Base-by-base conservation (phyloP, 2,329 filamentous ascomycete species). In the Diaporthe sp. region DNA sequence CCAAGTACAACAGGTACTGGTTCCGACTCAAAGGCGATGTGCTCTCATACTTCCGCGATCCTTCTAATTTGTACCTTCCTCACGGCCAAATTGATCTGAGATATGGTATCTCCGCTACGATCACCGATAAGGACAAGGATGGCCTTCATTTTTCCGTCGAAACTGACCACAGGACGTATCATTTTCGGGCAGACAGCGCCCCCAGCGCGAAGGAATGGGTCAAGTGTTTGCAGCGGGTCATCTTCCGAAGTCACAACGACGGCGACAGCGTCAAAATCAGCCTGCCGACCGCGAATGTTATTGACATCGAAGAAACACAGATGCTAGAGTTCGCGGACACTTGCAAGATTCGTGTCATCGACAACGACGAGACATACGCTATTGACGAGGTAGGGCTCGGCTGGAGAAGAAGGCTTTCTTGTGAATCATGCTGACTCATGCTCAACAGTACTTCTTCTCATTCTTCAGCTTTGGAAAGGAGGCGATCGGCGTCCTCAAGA, bases 211-310 rank as follows among this genome's bases (percentile, higher is more conserved):
- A 95, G 83, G 97, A 98, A 86, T 99, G 97, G 97, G 96, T 98
- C 61, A 97, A 97, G 84, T 92, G 94, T 72, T 87, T 99, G 37
- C 96, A 98, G 81, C 94, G 97, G 76, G 96, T 98, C 79, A 98
- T 98, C 74, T 98, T 98, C 82, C 91, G 96, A 69, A 96, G 95
- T 15, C 96, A 97, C 84, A 98, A 98, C 81, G 96, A 98, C 77
- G 96, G 97, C 13, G 96, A 98, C 82, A 98, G 96, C 81, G 95
- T 99, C 83, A 98, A 98, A 86, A 97, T 98, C 73, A 97, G 94
- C 1, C 86, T 98, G 39, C 96, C 96, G 0, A 94, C 98, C 70
- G 90, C 93, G 75, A 98, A 98, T 78, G 90, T 98, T 28, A 92
- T 98, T 75, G 96, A 98, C 79, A 92, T 98, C 61, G 97, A 98